phyloP scores from a whole-genome alignment of 345 rosid species.

The Rubroshorea leprosula region DNA sequence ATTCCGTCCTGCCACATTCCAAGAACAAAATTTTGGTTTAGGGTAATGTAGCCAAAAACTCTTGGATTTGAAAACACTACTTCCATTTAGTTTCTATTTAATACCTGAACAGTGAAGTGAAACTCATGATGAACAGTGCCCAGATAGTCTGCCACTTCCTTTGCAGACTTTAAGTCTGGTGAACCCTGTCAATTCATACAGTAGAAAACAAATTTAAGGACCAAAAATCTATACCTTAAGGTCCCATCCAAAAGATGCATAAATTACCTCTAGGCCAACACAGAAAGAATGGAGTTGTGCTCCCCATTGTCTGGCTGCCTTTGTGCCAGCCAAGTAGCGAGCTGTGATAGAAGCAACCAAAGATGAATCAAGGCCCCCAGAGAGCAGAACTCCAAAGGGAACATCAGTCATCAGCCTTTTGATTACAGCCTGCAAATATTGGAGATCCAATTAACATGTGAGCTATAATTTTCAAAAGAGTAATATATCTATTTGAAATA shows the following conservation, averaged over 20 bases:
- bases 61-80: neutral
- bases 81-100: neutral
- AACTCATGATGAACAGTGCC: slow-evolving; percentile 93
- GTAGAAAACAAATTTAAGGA: slow-evolving; percentile 5
- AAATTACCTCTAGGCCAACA: slow-evolving; percentile 74
- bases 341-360: slow-evolving; percentile 80
- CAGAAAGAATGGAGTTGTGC: slow-evolving; percentile 84
- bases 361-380: slow-evolving; percentile 95
- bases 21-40: slow-evolving; percentile 4
- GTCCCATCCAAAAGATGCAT: neutral
- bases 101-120: slow-evolving; percentile 82
- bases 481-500: too few species aligned
- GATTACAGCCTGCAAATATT: slow-evolving; percentile 73
- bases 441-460: too few species aligned
- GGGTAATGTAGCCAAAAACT: neutral
- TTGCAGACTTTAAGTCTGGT: slow-evolving; percentile 82
- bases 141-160: slow-evolving; percentile 81
- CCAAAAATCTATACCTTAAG: slow-evolving; percentile 2
- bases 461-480: too few species aligned
- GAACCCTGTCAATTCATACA: slow-evolving; percentile 53
- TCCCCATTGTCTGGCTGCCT: slow-evolving; percentile 82
- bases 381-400: slow-evolving; percentile 85
- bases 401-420: slow-evolving; percentile 94
- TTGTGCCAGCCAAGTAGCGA: slow-evolving; percentile 67
- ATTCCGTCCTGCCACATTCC: slow-evolving; percentile 58